Evolutionary conservation across 2,329 filamentous ascomycete species (phyloP), one percentile per base, ranked within the genome.

Genomic region (Diaporthe citri): DNA sequence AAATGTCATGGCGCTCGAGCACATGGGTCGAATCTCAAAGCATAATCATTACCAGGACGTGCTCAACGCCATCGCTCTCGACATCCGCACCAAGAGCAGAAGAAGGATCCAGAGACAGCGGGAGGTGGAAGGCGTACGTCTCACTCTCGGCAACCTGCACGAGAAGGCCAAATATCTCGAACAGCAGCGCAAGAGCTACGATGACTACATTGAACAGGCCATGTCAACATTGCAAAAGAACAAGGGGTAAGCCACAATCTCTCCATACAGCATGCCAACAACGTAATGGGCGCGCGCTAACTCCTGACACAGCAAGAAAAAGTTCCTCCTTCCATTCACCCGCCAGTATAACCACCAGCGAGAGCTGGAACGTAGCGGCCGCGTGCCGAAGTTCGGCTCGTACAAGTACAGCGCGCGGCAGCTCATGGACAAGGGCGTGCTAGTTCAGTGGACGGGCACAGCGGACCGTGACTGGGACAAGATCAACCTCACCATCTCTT

Each of bases 291-390:
- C 69, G 74, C 81, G 82, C 78, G 83, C 78, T 70, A 41, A 41
- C 64, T 74, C 46, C 79, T 78, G 31, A 20, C 60, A 79, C 79
- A 92, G 93, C 77, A 97, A 97, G 87, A 97, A 97, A 84, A 91
- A 94, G 71, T 98, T 98, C 88, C 89, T 98, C 73, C 90, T 99
- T 83, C 97, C 97, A 20, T 99, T 99, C 83, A 98, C 96, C 34
- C 97, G 97, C 82, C 97, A 99, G 84, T 99, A 98, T 91, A 97
- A 98, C 84, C 97, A 99, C 85, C 95, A 98, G 86, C 93, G 95
- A 78, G 97, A 99, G 85, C 92, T 99, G 43, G 95, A 98, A 82
- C 93, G 95, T 75, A 93, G 94, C 10, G 97, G 97, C 39, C 95
- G 96, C 67, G 95, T 97, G 71, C 97, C 97, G 84, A 98, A 98